phyloP scores from a whole-genome alignment of 2,329 filamentous ascomycete genomes.

The Hymenoscyphus linearis region DNA sequence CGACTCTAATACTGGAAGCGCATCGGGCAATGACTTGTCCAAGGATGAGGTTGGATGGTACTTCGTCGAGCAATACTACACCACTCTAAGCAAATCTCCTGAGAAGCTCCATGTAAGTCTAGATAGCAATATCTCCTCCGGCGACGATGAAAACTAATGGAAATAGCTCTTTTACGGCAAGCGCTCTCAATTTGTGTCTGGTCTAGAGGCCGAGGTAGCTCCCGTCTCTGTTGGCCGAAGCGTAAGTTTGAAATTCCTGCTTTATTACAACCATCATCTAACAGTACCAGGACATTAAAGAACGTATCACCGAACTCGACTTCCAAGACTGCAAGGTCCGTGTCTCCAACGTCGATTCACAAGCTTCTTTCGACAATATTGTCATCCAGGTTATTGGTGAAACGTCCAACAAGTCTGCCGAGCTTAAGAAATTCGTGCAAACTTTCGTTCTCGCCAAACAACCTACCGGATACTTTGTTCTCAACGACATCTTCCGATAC shows the following conservation, averaged over 20 bases:
- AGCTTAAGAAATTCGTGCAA: conserved; percentile 94
- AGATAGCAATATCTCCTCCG: not conserved
- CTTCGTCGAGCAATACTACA: conserved; percentile 99
- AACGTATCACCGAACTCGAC: conserved; percentile 86
- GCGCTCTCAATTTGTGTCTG: conserved; percentile 89
- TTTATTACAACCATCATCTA: conserved; percentile 12
- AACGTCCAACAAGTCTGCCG: conserved; percentile 87
- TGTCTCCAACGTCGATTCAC: conserved; percentile 95
- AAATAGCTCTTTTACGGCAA: conserved; percentile 87
- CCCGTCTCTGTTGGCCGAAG: conserved; percentile 81
- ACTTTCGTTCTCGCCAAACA: conserved; percentile 96
- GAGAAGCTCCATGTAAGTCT: conserved; percentile 76
- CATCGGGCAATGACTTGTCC: conserved; percentile 45
- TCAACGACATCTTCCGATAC: conserved; percentile 97
- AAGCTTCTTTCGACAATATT: conserved; percentile 88
- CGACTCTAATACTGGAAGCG: conserved; percentile 29
- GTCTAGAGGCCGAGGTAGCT: conserved; percentile 83
- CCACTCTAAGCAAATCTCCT: conserved; percentile 86
- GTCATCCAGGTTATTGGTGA: conserved; percentile 98
- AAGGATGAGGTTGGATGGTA: conserved; percentile 99
- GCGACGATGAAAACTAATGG: conserved; percentile 15
- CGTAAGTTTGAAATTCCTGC: conserved; percentile 47
- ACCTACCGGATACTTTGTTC: conserved; percentile 93
- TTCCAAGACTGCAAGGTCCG: conserved; percentile 98
- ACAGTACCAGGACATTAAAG: conserved; percentile 70